Evolutionary conservation across 2,329 filamentous ascomycete species (phyloP).

Genomic region (Lasiodiplodia sp.): DNA sequence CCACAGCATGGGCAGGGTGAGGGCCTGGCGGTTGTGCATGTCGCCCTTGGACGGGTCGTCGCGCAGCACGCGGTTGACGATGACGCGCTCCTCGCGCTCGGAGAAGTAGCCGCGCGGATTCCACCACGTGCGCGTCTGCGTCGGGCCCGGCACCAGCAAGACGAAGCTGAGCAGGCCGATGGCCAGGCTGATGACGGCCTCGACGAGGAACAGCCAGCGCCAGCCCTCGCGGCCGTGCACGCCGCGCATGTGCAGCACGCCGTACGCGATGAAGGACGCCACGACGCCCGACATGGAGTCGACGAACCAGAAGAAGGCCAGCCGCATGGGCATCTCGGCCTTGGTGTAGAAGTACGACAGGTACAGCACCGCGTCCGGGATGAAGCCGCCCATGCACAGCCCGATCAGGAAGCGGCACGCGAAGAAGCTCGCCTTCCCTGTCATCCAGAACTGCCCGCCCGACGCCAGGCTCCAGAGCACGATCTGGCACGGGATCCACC

Average conservation of each 20-base stretch:
- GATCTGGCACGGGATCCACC: constrained; percentile 68
- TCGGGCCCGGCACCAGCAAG: constrained; percentile 58
- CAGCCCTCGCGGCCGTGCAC: constrained; percentile 64
- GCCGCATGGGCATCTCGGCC: constrained; percentile 66
- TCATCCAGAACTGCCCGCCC: constrained; percentile 47
- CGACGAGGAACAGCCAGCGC: constrained; percentile 70
- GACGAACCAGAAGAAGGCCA: constrained; percentile 73
- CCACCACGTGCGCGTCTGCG: constrained; percentile 68
- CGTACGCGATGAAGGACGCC: constrained; percentile 57
- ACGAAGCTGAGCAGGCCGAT: constrained; percentile 62
- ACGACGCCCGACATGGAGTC: constrained; percentile 65
- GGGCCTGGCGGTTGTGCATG: constrained; percentile 67
- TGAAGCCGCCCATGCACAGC: constrained; percentile 63
- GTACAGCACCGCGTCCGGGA: constrained; percentile 70
- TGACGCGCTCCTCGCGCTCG: constrained; percentile 72
- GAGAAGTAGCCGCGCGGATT: constrained; percentile 71
- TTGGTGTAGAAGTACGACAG: constrained; percentile 69
- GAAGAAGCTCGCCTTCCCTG: constrained; percentile 44
- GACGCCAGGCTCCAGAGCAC: constrained; percentile 68
- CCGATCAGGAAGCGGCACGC: constrained; percentile 52
- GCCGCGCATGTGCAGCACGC: constrained; percentile 67
- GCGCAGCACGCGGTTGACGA: constrained; percentile 68
- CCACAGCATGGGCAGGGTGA: constrained; percentile 58
- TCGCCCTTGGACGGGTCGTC: constrained; percentile 65
- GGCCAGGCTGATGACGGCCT: constrained; percentile 62